Percentiles rank a stretch among this genome's conserved stretches.
Conservation (phyloP, 768 basidiomycete species). For the Mycena capillaripes region DNA sequence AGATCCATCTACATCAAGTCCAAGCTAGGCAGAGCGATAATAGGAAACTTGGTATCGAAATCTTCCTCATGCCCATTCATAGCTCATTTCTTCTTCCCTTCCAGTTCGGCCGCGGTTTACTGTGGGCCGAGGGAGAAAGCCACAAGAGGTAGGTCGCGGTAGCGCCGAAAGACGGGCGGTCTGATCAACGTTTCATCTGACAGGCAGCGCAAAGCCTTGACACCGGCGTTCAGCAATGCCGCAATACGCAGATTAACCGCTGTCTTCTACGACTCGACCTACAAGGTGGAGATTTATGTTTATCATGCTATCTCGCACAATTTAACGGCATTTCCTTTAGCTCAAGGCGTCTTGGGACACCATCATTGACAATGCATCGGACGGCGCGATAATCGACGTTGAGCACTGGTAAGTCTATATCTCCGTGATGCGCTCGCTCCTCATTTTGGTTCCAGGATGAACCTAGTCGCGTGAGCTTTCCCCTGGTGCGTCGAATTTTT, state of each 20-base stretch:
- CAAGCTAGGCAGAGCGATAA: slow-evolving; percentile 31
- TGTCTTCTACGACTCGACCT: slow-evolving; percentile 57
- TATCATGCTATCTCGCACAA: background rate
- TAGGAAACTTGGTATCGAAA: slow-evolving; percentile 39
- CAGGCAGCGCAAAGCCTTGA: slow-evolving; percentile 54
- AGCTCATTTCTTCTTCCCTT: background rate
- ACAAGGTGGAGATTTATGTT: slow-evolving; percentile 48
- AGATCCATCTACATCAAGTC: slow-evolving; percentile 42
- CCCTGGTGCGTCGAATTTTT: background rate
- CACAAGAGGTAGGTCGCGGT: slow-evolving; percentile 37
- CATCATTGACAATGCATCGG: slow-evolving; percentile 13
- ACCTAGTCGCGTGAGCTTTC: slow-evolving; percentile 50
- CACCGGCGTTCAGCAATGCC: slow-evolving; percentile 57
- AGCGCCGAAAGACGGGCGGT: too few species aligned
- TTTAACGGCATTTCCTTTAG: background rate
- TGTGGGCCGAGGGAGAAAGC: slow-evolving; percentile 38
- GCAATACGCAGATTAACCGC: slow-evolving; percentile 53
- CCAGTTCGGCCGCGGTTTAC: slow-evolving; percentile 35
- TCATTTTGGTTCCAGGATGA: slow-evolving; percentile 51
- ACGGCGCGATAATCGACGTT: slow-evolving; percentile 49
- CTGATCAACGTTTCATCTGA: background rate
- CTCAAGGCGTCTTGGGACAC: slow-evolving; percentile 35
- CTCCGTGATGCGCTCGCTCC: background rate
- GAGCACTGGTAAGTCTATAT: slow-evolving; percentile 44
- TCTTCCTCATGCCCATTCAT: background rate